phyloP scores from a whole-genome alignment of 495 filamentous ascomycete species.

The Parathielavia hyrcaniae region DNA sequence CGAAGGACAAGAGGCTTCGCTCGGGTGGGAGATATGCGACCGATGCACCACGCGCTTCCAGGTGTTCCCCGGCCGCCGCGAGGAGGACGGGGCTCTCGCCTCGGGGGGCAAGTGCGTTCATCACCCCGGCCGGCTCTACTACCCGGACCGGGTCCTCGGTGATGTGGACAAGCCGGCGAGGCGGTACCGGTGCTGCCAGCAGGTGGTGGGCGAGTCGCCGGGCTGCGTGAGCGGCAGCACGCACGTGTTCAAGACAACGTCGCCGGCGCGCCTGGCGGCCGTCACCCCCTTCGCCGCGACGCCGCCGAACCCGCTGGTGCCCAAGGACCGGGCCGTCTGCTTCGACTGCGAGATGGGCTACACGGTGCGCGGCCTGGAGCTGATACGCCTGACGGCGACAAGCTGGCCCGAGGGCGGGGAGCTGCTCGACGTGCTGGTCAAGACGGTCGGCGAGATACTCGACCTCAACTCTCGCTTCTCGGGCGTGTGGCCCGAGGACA shows the following conservation, averaged over 20 bases:
- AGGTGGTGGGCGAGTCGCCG: conserved; percentile 56
- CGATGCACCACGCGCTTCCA: conserved; percentile 82
- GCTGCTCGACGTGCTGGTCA: conserved; percentile 78
- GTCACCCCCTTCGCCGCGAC: conserved; percentile 75
- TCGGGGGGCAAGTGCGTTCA: conserved; percentile 69
- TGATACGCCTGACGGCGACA: conserved; percentile 80
- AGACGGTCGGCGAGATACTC: conserved; percentile 73
- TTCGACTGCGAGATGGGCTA: conserved; percentile 99
- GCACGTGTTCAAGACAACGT: conserved; percentile 85
- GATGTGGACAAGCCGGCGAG: conserved; percentile 47
- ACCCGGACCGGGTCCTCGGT: conserved; percentile 38
- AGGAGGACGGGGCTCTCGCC: conserved; percentile 71
- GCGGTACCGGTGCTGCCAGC: conserved; percentile 71
- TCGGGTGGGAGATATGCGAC: conserved; percentile 82
- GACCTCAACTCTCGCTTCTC: conserved; percentile 90
- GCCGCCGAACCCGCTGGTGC: conserved; percentile 50
- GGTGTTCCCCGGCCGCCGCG: conserved; percentile 79
- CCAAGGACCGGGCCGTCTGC: conserved; percentile 51
- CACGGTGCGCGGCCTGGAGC: conserved; percentile 75
- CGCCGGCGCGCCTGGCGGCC: conserved; percentile 66
- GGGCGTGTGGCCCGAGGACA: conserved; percentile 70
- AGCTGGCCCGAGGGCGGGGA: conserved; percentile 74
- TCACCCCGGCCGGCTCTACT: conserved; percentile 63
- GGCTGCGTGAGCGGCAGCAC: conserved; percentile 64
- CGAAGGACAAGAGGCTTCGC: conserved; percentile 56